These are phyloP conservation scores for Dimocarpus longan DNA, from an alignment of 345 rosid genomes.

Conservation along the genomic window DNA sequence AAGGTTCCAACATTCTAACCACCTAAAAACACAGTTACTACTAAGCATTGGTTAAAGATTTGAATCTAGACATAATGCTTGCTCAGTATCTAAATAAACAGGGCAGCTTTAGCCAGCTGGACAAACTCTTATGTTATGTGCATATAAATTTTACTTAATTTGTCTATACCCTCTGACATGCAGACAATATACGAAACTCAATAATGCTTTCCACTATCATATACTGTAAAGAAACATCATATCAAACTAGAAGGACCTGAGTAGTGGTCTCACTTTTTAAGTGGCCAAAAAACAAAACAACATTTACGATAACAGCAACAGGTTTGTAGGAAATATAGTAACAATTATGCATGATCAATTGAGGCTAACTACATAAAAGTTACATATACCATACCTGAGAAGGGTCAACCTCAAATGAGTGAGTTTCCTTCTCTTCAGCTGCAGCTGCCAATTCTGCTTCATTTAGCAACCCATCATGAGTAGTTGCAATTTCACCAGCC, in stretches of 20 bases:
- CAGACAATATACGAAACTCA: no score
- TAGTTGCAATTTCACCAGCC: conserved; percentile 64
- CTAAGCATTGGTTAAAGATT: no score
- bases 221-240: neutral
- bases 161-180: no score
- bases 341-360: neutral
- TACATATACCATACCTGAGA: conserved; percentile 54
- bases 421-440: conserved; percentile 91
- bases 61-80: no score
- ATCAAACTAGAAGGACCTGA: conserved; percentile 1
- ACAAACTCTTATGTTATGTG: no score
- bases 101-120: no score
- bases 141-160: no score
- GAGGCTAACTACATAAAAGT: neutral
- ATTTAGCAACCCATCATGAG: conserved; percentile 71
- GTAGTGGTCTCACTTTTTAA: neutral
- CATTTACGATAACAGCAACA: neutral
- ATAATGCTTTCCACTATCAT: neutral
- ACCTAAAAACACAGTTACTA: no score
- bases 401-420: conserved; percentile 89
- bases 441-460: conserved; percentile 94
- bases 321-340: neutral
- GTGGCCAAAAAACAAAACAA: neutral
- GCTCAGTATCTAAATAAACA: no score
- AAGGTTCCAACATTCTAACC: no score